phyloP scores from a whole-genome alignment of 805 yeast species.

The Cyberlindnera saturnus region DNA sequence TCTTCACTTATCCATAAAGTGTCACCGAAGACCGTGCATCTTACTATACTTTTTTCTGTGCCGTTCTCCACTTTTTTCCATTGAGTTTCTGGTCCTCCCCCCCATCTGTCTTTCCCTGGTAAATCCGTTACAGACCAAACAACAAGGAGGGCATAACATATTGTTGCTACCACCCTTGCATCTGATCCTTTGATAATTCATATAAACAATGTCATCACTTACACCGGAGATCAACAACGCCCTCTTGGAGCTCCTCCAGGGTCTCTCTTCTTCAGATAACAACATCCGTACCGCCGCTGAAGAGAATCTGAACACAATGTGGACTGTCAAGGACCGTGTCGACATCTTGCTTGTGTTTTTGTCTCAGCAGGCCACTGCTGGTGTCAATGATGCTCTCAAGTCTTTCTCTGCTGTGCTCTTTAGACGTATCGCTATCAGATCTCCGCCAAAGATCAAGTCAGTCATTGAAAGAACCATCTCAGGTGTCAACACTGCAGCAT shows the following conservation, averaged over 20 bases:
- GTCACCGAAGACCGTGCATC: too few relatives aligned
- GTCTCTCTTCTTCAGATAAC: constrained; percentile 78
- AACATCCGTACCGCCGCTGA: constrained; percentile 74
- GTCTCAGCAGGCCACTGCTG: constrained; percentile 69
- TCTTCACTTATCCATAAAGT: too few relatives aligned
- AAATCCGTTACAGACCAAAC: too few relatives aligned
- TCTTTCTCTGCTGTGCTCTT: constrained; percentile 85
- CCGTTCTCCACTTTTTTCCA: too few relatives aligned
- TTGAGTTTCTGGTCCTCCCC: too few relatives aligned
- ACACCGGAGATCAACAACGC: constrained; percentile 56
- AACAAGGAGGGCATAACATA: too few relatives aligned
- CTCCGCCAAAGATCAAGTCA: constrained; percentile 60
- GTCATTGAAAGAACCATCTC: constrained; percentile 79
- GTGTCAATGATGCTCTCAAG: constrained; percentile 51
- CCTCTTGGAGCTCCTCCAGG: constrained; percentile 51
- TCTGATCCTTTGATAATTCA: not conserved
- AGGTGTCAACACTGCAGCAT: constrained; percentile 50
- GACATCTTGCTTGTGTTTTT: constrained; percentile 69
- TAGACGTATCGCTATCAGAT: constrained; percentile 75
- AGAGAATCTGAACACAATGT: constrained; percentile 58
- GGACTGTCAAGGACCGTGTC: constrained; percentile 66
- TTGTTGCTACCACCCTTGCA: too few relatives aligned
- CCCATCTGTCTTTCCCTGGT: too few relatives aligned
- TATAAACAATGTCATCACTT: constrained; percentile 33
- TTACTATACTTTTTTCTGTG: too few relatives aligned